Percentiles rank a stretch among this genome's conserved stretches.
Evolutionary conservation across 1,284 basidiomycete species (phyloP).

Genomic region (Sphaerobolus stellatus): DNA sequence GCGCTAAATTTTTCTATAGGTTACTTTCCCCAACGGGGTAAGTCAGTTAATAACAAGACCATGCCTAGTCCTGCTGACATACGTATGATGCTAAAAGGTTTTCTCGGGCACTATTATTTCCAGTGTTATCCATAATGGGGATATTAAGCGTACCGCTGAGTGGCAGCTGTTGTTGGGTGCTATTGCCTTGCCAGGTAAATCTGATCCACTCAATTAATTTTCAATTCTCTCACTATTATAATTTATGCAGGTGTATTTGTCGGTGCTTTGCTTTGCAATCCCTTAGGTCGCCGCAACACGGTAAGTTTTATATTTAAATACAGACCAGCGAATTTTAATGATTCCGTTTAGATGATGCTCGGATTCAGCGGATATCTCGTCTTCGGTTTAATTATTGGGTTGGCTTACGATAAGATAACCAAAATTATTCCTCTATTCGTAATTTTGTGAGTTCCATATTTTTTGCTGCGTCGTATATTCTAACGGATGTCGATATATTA

Average conservation of each 20-base stretch:
- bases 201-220: not conserved
- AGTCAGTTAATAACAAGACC: conserved; percentile 12
- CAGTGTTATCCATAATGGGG: conserved; percentile 52
- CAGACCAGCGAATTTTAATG: conserved; percentile 2
- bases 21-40: conserved; percentile 72
- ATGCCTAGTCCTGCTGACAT: not conserved
- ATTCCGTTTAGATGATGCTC: conserved; percentile 56
- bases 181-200: conserved; percentile 65
- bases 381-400: conserved; percentile 47
- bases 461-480: conserved; percentile 6
- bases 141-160: conserved; percentile 61
- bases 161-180: conserved; percentile 70
- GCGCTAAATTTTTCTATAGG: conserved; percentile 29
- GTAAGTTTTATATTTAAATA: conserved; percentile 33
- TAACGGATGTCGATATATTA: conserved; percentile 26
- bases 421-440: conserved; percentile 66
- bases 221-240: not conserved
- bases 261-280: conserved; percentile 64
- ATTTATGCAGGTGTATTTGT: conserved; percentile 36
- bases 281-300: conserved; percentile 61
- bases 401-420: conserved; percentile 63
- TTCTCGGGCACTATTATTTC: conserved; percentile 67
- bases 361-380: conserved; percentile 75
- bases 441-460: conserved; percentile 50
- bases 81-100: conserved; percentile 22